A percentile compares a stretch with the other conserved stretches of the same genome.
phyloP scores from a whole-genome alignment of 1,139 yeast species.

The Saccharomyces hybrid region DNA sequence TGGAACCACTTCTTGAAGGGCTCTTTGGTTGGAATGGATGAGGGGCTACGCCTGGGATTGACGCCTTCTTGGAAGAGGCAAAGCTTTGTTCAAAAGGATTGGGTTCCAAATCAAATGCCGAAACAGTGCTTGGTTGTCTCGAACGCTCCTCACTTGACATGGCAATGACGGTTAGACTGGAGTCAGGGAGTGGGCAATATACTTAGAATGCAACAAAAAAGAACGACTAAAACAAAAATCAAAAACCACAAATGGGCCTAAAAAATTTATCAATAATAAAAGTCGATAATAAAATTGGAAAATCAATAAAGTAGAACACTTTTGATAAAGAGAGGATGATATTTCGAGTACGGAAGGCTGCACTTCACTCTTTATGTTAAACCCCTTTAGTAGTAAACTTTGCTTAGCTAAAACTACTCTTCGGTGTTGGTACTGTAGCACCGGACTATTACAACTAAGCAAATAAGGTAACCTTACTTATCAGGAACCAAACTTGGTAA shows the following conservation, averaged over 20 bases:
- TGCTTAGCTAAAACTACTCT: background rate
- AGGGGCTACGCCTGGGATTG: background rate
- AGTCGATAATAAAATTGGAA: background rate
- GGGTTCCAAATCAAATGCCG: constrained; percentile 70
- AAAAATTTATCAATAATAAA: background rate
- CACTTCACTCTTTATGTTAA: background rate
- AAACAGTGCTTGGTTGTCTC: constrained; percentile 9
- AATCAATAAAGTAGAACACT: background rate
- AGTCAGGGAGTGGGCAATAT: background rate
- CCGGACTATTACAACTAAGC: background rate
- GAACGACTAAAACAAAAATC: background rate
- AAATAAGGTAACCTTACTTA: background rate
- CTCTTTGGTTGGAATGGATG: constrained; percentile 4
- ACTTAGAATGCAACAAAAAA: background rate
- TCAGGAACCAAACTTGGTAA: background rate
- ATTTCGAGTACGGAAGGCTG: too few relatives aligned
- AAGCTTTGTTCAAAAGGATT: constrained; percentile 94
- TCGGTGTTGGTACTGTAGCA: background rate
- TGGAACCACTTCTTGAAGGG: background rate
- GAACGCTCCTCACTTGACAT: background rate
- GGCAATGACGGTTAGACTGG: background rate
- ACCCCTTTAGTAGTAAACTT: background rate
- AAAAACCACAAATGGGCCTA: background rate
- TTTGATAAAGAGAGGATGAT: background rate
- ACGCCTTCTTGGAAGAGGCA: constrained; percentile 43